Conservation (phyloP, 2,329 filamentous ascomycete species). For the Fusarium torulosum region DNA sequence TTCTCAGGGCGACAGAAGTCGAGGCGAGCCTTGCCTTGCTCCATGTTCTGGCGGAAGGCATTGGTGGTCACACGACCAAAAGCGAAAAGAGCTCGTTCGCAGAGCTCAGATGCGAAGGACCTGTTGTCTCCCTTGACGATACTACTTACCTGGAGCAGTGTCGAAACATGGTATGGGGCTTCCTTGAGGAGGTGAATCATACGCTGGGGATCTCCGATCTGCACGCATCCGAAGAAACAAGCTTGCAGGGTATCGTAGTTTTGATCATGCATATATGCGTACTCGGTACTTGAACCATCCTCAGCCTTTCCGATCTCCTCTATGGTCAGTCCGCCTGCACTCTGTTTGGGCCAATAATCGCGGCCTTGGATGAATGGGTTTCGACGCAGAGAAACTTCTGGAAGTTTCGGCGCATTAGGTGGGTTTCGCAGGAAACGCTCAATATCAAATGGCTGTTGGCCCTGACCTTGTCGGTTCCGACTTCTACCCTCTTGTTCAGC, state of each 20-base stretch:
- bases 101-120: slow-evolving; percentile 84
- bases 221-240: slow-evolving; percentile 83
- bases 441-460: slow-evolving; percentile 66
- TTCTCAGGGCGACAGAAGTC: slow-evolving; percentile 88
- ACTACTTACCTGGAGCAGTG: slow-evolving; percentile 91
- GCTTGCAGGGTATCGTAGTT: slow-evolving; percentile 80
- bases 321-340: slow-evolving; percentile 88
- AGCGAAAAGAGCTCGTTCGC: slow-evolving; percentile 91
- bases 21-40: slow-evolving; percentile 82
- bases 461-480: slow-evolving; percentile 51
- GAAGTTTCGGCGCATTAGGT: slow-evolving; percentile 70
- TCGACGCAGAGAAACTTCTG: slow-evolving; percentile 77
- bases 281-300: slow-evolving; percentile 73
- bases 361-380: slow-evolving; percentile 90
- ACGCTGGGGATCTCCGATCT: slow-evolving; percentile 83
- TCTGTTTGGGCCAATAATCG: slow-evolving; percentile 85
- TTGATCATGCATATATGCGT: slow-evolving; percentile 80
- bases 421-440: slow-evolving; percentile 67
- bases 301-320: slow-evolving; percentile 61
- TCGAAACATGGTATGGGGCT: slow-evolving; percentile 86
- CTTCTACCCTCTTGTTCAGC: slow-evolving; percentile 60
- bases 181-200: slow-evolving; percentile 77
- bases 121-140: slow-evolving; percentile 94
- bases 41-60: slow-evolving; percentile 80
- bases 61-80: slow-evolving; percentile 92